phyloP scores from a whole-genome alignment of 2,329 filamentous ascomycete species.

The Cyphellophora europaea region DNA sequence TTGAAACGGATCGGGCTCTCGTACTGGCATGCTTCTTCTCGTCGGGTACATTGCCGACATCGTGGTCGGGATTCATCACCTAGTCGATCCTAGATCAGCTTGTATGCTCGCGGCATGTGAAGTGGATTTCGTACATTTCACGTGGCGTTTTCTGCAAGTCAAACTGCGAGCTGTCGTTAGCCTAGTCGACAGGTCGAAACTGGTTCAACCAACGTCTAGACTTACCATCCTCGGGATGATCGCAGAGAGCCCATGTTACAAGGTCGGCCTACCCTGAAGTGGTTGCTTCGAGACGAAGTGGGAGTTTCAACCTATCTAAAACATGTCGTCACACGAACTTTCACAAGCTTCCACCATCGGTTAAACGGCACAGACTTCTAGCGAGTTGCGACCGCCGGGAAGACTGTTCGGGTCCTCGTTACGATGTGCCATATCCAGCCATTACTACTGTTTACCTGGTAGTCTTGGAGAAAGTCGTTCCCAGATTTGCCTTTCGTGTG shows the following conservation, averaged over 20 bases:
- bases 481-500: too few species aligned
- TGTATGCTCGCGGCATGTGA: background rate
- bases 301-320: too few species aligned
- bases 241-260: background rate
- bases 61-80: constrained; percentile 1
- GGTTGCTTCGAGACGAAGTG: background rate
- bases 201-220: background rate
- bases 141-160: background rate
- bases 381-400: too few species aligned
- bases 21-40: background rate
- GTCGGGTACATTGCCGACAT: background rate
- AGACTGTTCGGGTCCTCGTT: too few species aligned
- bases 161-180: background rate
- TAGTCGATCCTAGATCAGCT: background rate
- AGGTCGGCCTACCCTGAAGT: background rate
- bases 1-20: constrained; percentile 1
- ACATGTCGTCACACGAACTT: too few species aligned
- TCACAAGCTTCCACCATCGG: too few species aligned
- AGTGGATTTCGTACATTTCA: background rate
- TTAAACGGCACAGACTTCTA: too few species aligned
- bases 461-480: too few species aligned
- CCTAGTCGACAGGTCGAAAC: background rate
- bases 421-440: too few species aligned
- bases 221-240: background rate
- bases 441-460: too few species aligned